Percentiles rank a stretch among this genome's conserved stretches.
Evolutionary conservation across 805 yeast genomes (phyloP).

Genomic region (Ogataea paradorogensis): DNA sequence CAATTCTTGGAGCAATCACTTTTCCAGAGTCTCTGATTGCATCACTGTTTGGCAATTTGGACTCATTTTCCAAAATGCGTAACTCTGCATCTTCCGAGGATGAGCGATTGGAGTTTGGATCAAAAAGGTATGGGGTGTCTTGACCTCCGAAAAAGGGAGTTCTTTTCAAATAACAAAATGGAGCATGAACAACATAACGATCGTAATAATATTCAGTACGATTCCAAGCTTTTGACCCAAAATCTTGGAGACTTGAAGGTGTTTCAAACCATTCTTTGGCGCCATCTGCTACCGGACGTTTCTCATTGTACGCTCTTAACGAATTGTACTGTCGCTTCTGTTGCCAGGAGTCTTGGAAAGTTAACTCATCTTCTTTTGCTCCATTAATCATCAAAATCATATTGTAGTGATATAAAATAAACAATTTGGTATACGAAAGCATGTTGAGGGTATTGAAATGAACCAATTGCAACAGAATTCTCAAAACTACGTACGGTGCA

Average conservation of each 20-base stretch:
- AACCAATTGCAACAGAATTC: conserved; percentile 23
- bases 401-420: conserved; percentile 24
- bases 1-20: conserved; percentile 13
- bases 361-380: conserved; percentile 21
- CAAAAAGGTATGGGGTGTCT: conserved; percentile 13
- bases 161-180: conserved; percentile 29
- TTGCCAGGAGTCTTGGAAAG: conserved; percentile 20
- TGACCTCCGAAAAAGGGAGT: conserved; percentile 7
- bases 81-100: conserved; percentile 5
- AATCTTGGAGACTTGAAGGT: conserved; percentile 19
- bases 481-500: conserved; percentile 24
- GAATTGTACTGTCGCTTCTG: conserved; percentile 22
- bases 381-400: conserved; percentile 24
- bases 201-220: conserved; percentile 40
- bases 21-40: conserved; percentile 17
- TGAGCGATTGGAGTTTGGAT: conserved; percentile 4
- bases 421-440: conserved; percentile 18
- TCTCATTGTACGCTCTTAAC: conserved; percentile 17
- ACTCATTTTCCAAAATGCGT: conserved; percentile 12
- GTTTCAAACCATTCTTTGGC: conserved; percentile 25
- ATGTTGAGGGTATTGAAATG: conserved; percentile 18
- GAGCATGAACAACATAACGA: conserved; percentile 37
- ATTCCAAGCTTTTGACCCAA: conserved; percentile 26
- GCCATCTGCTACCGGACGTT: conserved; percentile 19
- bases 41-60: conserved; percentile 12